phyloP scores from a whole-genome alignment of 345 rosid species.

The Salix dunnii region DNA sequence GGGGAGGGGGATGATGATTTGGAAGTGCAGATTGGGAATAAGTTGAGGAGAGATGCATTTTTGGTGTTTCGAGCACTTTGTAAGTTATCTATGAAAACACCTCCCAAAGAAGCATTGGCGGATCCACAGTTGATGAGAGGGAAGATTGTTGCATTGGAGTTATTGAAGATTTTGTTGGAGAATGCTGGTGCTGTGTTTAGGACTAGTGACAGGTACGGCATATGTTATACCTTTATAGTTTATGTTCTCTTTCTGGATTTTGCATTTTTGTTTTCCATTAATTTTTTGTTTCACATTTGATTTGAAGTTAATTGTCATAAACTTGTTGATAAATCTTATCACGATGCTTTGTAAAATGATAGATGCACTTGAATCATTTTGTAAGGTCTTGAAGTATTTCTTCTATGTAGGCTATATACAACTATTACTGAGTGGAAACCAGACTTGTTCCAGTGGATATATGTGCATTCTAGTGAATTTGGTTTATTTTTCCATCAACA shows the following conservation, averaged over 20 bases:
- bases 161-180: slow-evolving; percentile 93
- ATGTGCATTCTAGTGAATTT: background rate
- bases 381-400: background rate
- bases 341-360: background rate
- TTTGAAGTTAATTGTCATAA: background rate
- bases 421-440: background rate
- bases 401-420: background rate
- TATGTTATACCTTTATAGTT: background rate
- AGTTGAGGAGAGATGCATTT: slow-evolving; percentile 96
- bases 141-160: slow-evolving; percentile 93
- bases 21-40: slow-evolving; percentile 98
- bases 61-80: slow-evolving; percentile 99
- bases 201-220: slow-evolving; percentile 84
- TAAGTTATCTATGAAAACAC: slow-evolving; percentile 97
- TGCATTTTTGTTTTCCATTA: background rate
- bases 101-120: slow-evolving; percentile 82
- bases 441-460: background rate
- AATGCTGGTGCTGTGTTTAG: slow-evolving; percentile 98
- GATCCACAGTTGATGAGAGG: slow-evolving; percentile 97
- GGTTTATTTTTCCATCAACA: background rate
- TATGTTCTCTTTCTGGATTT: background rate
- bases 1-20: slow-evolving; percentile 84
- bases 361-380: background rate
- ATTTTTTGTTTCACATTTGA: background rate
- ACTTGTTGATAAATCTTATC: background rate